Conservation (phyloP, 441 rosid species). For the Pelargonium cotyledonis region DNA sequence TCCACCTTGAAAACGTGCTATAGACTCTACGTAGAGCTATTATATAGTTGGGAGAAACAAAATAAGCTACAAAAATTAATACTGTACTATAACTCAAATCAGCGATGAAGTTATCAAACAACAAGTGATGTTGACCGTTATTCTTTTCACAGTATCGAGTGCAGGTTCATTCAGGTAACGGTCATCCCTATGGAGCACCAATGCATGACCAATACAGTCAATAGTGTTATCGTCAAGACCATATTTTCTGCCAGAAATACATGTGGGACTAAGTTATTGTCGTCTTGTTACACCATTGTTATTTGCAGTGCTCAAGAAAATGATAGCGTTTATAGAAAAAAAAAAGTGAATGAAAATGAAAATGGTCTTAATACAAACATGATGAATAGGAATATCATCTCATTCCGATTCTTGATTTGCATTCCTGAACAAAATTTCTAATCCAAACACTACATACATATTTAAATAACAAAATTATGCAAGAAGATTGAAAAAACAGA, state of each 20-base stretch:
- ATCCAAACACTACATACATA: too few species aligned
- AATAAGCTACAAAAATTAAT: neutral
- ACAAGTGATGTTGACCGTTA: conserved; percentile 54
- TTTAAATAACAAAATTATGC: neutral
- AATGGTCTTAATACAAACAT: too few species aligned
- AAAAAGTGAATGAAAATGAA: too few species aligned
- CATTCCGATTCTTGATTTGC: too few species aligned
- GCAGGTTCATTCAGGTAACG: conserved; percentile 69
- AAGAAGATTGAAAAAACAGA: neutral
- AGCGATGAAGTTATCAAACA: neutral
- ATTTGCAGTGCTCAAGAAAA: neutral
- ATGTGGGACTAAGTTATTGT: neutral
- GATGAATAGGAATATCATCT: too few species aligned
- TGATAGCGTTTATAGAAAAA: neutral
- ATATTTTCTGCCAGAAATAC: conserved; percentile 52
- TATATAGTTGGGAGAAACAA: conserved; percentile 6
- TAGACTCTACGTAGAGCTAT: conserved; percentile 63
- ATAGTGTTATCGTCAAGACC: conserved; percentile 86
- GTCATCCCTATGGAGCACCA: conserved; percentile 83
- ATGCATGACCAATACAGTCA: conserved; percentile 87
- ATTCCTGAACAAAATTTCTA: too few species aligned
- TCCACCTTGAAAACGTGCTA: conserved; percentile 69
- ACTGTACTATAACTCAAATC: neutral
- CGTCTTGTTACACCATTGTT: neutral
- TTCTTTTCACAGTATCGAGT: conserved; percentile 71